Base-by-base conservation (phyloP, 148 eudicot species). In the Fallopia convolvulus region DNA sequence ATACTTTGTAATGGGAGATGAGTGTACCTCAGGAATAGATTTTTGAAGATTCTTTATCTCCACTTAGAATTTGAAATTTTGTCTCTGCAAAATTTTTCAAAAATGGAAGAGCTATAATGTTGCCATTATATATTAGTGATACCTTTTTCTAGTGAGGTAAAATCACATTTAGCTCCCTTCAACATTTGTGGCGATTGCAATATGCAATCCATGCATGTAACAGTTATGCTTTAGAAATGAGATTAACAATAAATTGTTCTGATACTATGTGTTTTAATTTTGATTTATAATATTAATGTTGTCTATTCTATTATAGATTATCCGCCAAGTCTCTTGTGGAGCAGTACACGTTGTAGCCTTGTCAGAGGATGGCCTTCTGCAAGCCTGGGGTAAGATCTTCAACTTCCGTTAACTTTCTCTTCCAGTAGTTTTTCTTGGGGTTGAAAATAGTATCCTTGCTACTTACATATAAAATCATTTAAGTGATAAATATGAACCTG, bases 311-410 rank as follows among this genome's bases (percentile, higher is more conserved):
- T 70, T 40, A 49, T 85, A 96, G 98, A 82, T 86, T 74, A 86
- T 96, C 77, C 83, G 87, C 48, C 98, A 93, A 88, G 97, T 94
- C 78, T 89, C 97, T 71, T 94, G 99, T 85, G 99, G 99, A 79
- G 89, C 92, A 79, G 98, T 88, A 5, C 95, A 93, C 81, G 92
- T 82, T 23, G 83, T 91, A 81, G 92, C 91, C 66, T 83, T 93
- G 84, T 90, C 95, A 49, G 93, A 89, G 80, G 95, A 91, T 82
- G 98, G 98, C 72, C 88, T 87, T 85, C 90, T 96, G 75, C 99
- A 96, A 87, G 90, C 99, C 48, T 96, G 98, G 97, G 99, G 99
- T 94, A 91, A 76, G 1, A 13, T 68, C 72, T 18, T 68, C 72
- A 14, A 14, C 72, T 36, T 68, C 3, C 21, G 15, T 68, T 0